phyloP scores from a whole-genome alignment of 1,284 basidiomycete genomes.

The Microbotryum silenes-acaulis region DNA sequence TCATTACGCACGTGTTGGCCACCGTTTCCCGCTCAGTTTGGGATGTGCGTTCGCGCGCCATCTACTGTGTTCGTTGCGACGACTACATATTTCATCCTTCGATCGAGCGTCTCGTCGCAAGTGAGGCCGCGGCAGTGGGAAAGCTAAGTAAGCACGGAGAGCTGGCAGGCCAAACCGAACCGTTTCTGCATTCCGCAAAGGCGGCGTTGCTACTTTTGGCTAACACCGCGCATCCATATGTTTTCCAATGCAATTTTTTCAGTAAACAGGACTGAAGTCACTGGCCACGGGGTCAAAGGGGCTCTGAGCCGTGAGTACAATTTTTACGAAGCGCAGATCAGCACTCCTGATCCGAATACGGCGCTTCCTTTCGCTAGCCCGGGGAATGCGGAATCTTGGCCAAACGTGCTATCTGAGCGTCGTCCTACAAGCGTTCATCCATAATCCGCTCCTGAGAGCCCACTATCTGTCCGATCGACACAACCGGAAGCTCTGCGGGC shows the following conservation, averaged over 20 bases:
- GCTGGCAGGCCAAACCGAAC: neutral
- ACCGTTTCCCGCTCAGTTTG: slow-evolving; percentile 6
- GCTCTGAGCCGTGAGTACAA: neutral
- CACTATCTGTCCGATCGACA: slow-evolving; percentile 86
- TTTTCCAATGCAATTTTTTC: neutral
- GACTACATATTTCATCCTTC: slow-evolving; percentile 10
- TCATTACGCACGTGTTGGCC: too few species aligned
- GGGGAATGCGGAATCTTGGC: slow-evolving; percentile 83
- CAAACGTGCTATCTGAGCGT: slow-evolving; percentile 94
- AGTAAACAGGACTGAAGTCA: neutral
- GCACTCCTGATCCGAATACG: neutral
- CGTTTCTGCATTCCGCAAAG: neutral
- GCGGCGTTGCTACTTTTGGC: neutral
- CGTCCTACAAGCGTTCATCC: slow-evolving; percentile 82
- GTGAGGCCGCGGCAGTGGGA: neutral
- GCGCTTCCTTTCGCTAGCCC: slow-evolving; percentile 39
- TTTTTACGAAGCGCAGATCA: neutral
- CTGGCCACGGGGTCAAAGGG: slow-evolving; percentile 6
- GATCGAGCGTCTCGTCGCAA: slow-evolving; percentile 6
- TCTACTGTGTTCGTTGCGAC: slow-evolving; percentile 15
- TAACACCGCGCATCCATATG: neutral
- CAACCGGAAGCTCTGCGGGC: slow-evolving; percentile 55
- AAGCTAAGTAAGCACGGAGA: neutral
- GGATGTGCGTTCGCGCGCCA: slow-evolving; percentile 9
- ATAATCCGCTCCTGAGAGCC: slow-evolving; percentile 83